A percentile compares a stretch with the other conserved stretches of the same genome.
phyloP scores from a whole-genome alignment of 2,329 filamentous ascomycete genomes.

The Periconia sp. region DNA sequence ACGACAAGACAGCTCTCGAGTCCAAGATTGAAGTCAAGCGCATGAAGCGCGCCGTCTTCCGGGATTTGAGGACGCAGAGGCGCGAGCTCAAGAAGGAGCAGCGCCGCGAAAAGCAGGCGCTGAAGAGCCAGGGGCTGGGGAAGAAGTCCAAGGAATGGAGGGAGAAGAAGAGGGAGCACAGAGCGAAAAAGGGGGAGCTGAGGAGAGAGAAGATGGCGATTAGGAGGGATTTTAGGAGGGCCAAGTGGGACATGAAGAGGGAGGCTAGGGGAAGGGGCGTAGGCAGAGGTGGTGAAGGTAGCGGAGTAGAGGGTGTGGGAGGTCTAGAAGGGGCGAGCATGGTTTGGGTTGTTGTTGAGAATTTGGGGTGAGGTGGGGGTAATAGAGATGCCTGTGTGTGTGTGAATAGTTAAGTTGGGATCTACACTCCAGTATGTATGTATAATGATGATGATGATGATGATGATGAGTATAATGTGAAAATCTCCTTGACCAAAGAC shows the following conservation, averaged over 20 bases:
- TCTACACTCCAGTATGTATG: not conserved
- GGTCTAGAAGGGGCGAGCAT: constrained; percentile 11
- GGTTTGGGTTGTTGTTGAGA: constrained; percentile 41
- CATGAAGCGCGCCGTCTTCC: constrained; percentile 23
- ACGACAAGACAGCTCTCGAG: constrained; percentile 25
- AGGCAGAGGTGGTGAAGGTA: constrained; percentile 3
- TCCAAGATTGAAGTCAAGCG: constrained; percentile 22
- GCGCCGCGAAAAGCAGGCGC: constrained; percentile 13
- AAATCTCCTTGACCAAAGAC: no score
- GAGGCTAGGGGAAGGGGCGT: constrained; percentile 9
- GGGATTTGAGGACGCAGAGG: constrained; percentile 22
- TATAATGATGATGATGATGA: no score
- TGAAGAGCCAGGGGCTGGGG: constrained; percentile 25
- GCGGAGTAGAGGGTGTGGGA: constrained; percentile 24
- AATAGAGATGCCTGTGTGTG: no score
- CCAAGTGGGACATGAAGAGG: constrained; percentile 8
- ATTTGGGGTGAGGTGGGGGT: constrained; percentile 18
- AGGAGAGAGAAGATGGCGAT: constrained; percentile 25
- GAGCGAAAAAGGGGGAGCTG: constrained; percentile 25
- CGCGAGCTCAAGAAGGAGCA: constrained; percentile 23
- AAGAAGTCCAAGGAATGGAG: constrained; percentile 31
- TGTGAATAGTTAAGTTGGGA: no score
- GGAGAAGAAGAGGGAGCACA: constrained; percentile 28
- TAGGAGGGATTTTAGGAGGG: constrained; percentile 14
- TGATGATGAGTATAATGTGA: no score